Percentiles rank a stretch among this genome's conserved stretches.
Conservation (phyloP, 768 basidiomycete species). For the Boletus pseudopeckii region DNA sequence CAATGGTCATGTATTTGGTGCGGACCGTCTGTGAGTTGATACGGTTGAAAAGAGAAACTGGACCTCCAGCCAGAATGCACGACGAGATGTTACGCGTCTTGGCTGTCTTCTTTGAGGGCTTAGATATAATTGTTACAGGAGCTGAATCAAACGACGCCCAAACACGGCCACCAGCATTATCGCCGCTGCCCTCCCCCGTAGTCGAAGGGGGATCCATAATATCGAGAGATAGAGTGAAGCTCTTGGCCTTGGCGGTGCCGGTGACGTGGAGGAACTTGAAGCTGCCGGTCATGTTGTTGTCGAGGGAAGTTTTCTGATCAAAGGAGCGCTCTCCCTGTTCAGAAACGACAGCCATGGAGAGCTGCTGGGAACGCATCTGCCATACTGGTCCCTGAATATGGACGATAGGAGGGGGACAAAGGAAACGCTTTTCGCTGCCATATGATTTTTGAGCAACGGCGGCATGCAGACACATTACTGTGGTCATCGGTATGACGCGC, state of each 20-base stretch:
- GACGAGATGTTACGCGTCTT: constrained; percentile 91
- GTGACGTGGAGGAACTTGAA: constrained; percentile 92
- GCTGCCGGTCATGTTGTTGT: constrained; percentile 80
- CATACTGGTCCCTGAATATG: constrained; percentile 87
- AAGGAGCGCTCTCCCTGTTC: constrained; percentile 80
- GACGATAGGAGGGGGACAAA: constrained; percentile 91
- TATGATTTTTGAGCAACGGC: constrained; percentile 96
- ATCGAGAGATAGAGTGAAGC: constrained; percentile 81
- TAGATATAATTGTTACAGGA: constrained; percentile 92
- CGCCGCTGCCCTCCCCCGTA: constrained; percentile 35
- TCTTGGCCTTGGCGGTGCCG: constrained; percentile 85
- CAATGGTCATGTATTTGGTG: constrained; percentile 96
- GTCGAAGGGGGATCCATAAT: constrained; percentile 72
- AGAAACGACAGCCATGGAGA: constrained; percentile 83
- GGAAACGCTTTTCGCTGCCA: constrained; percentile 90
- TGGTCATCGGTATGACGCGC: constrained; percentile 84
- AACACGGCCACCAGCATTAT: constrained; percentile 52
- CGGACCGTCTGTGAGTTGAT: constrained; percentile 96
- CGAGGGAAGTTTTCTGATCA: constrained; percentile 80
- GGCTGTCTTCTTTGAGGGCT: constrained; percentile 95
- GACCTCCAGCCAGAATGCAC: constrained; percentile 85
- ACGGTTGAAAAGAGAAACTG: constrained; percentile 91
- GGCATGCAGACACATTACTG: constrained; percentile 85
- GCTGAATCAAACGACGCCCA: constrained; percentile 94
- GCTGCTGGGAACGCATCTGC: constrained; percentile 77